phyloP scores from a whole-genome alignment of 768 basidiomycete genomes.

The Harrya chromipes region DNA sequence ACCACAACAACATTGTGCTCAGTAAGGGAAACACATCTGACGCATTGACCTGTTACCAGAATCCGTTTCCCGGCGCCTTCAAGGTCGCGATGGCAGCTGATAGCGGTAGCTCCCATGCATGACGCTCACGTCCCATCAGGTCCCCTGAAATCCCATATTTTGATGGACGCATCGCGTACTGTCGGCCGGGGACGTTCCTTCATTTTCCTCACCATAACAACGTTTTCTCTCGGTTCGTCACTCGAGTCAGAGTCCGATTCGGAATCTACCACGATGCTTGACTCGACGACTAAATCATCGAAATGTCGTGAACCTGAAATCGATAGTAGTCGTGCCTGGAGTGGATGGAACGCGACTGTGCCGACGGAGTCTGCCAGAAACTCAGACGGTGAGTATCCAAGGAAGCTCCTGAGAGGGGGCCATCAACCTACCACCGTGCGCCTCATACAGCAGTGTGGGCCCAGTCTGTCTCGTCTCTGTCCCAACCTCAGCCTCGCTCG shows the following conservation, averaged over 20 bases:
- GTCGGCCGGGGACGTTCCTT: conserved; percentile 16
- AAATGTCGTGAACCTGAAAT: conserved; percentile 81
- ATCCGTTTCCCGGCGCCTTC: too few relatives aligned
- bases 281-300: conserved; percentile 10
- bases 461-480: conserved; percentile 9
- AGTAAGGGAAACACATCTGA: neutral
- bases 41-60: neutral
- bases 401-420: neutral
- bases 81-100: too few relatives aligned
- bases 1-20: conserved; percentile 8
- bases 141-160: conserved; percentile 21
- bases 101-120: too few relatives aligned
- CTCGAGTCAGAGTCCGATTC: conserved; percentile 18
- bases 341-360: conserved; percentile 71
- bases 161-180: conserved; percentile 28
- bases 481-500: conserved; percentile 1
- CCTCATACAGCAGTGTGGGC: conserved; percentile 42
- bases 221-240: conserved; percentile 2
- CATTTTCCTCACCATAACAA: neutral
- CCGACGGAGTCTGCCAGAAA: conserved; percentile 61
- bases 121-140: neutral
- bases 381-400: neutral
- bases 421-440: conserved; percentile 52
- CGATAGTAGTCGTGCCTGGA: conserved; percentile 54
- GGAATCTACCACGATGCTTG: neutral